Evolutionary conservation across 371 early-diverging fungal species (phyloP), one percentile per base, ranked within the genome.

Genomic region (Mycotypha africana): DNA sequence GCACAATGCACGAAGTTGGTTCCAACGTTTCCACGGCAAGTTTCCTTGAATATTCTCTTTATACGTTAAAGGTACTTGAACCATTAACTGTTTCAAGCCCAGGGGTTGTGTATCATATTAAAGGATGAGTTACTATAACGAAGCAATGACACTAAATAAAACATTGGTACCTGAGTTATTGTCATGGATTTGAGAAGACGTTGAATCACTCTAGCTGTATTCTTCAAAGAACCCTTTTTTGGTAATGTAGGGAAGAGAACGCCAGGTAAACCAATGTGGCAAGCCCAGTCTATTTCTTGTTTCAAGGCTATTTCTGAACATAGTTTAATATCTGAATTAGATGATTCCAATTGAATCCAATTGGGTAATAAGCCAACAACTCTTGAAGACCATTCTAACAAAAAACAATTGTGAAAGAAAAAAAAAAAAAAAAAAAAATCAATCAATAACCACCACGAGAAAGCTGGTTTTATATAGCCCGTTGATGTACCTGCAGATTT

Each of bases 231-330:
- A 14, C 51, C 55, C 3, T 54, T 44, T n/a, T n/a, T n/a, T 5
- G 69, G 55, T 3, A 73, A 42, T 12, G 71, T 61, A 32, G 74
- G 79, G 17, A 84, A 60, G 25, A 84, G 52, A 28, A 87, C 62
- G 7, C 81, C 73, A 10, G 78, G 56, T 4, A 89, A 51, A 6
- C 85, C 82, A 21, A 89, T 54, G 57, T 91, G 88, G 11, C 82
- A 60, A 0, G 79, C 82, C 87, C 88, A 91, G 4, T 79, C 74
- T 16, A 83, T 50, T 56, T 89, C 84, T 57, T 85, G 89, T 26
- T 70, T 73, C 35, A 89, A 55, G 6, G 79, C 81, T 38, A 74
- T 36, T 58, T 88, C 85, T 1, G 86, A 82, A 39, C 78, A 76
- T 23, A 67, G 53, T 11, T 81, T 70, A 2, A 77, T 52, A n/a